phyloP scores from a whole-genome alignment of 768 basidiomycete species.

The Grammothele lineata region DNA sequence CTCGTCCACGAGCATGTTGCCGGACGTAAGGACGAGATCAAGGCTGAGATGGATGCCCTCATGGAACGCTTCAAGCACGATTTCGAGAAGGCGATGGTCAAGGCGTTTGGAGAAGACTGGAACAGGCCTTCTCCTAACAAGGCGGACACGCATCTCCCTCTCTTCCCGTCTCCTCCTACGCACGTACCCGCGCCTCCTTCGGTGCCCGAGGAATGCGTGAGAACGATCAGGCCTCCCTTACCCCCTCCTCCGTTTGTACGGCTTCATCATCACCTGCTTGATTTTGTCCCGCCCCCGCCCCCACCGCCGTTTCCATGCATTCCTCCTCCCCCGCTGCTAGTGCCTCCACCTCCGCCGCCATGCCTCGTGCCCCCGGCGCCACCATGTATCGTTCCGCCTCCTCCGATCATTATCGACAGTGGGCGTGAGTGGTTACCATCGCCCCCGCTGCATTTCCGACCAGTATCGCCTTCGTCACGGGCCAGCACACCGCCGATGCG shows the following conservation, averaged over 20 bases:
- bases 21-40: too few relatives aligned
- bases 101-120: constrained; percentile 19
- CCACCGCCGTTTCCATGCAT: not conserved
- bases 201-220: too few relatives aligned
- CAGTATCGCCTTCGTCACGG: not conserved
- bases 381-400: not conserved
- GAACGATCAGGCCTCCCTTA: too few relatives aligned
- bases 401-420: not conserved
- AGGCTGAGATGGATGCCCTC: constrained; percentile 17
- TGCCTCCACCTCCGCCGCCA: constrained; percentile 4
- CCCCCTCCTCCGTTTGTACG: not conserved
- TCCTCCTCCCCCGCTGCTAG: not conserved
- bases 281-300: not conserved
- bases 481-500: not conserved
- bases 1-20: too few relatives aligned
- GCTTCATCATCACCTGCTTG: not conserved
- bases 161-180: constrained; percentile 3
- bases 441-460: too few relatives aligned
- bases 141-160: constrained; percentile 1
- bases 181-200: not conserved
- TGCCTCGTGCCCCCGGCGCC: constrained; percentile 1
- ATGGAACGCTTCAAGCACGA: constrained; percentile 16
- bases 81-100: constrained; percentile 15
- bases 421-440: too few relatives aligned
- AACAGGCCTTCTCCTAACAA: not conserved